Evolutionary conservation across 805 yeast species (phyloP), one percentile per base, ranked within the genome.

Genomic region (Kazachstania viticola): DNA sequence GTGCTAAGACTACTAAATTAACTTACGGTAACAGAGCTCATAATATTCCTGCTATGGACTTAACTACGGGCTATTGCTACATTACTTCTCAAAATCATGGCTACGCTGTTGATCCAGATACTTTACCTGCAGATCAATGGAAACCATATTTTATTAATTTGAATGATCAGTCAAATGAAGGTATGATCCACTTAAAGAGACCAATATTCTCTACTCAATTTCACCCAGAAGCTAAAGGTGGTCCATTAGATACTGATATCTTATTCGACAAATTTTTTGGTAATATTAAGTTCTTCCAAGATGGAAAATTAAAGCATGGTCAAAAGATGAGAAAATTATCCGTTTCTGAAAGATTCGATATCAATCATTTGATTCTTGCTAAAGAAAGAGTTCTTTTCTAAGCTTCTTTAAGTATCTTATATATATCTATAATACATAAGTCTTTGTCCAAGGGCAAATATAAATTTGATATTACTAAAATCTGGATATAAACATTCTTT

Each of bases 211-310:
- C 95, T 24, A 84, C 95, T 2, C 98, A 91, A 61, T 91, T 91
- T 71, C 99, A 91, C 58, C 99, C 99, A 30, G 99, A 91, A 62
- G 97, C 98, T 36, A 88, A 85, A 64, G 97, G 98, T 48, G 99
- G 99, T 46, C 99, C 99, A 37, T 69, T 80, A 49, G 99, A 91
- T 60, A 81, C 95, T 11, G 71, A 84, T 3, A 83, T 75, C 62
- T 66, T 91, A 58, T 91, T 91, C 48, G 97, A 91, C 66, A 83
- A 76, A 59, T 91, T 82, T 62, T 75, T 91, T 48, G 71, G 65
- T 24, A 67, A 78, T 49, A 77, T 91, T 41, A 67, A 63, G n/a
- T n/a, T n/a, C n/a, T n/a, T n/a, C n/a, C n/a, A n/a, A n/a, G n/a
- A n/a, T n/a, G n/a, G n/a, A n/a, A n/a, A n/a, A n/a, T n/a, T n/a